Percentiles rank a stretch among this genome's conserved stretches.
These are phyloP conservation scores for Ilex asprella DNA, from an alignment of 257 asterid species.

Conservation along the genomic window DNA sequence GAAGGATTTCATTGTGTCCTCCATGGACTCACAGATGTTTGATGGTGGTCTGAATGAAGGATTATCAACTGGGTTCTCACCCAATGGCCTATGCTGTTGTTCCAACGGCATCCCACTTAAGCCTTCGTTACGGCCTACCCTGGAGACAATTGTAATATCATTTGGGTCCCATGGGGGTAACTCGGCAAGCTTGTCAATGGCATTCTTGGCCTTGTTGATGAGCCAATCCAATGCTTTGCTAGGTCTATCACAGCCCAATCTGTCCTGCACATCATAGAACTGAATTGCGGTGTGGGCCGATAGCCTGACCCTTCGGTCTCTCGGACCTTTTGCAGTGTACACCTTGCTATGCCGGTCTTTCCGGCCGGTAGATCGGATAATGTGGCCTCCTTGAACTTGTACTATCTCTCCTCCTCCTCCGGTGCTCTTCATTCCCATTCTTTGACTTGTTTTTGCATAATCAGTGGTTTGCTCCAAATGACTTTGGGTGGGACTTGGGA, in stretches of 20 bases:
- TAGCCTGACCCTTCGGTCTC: constrained; percentile 96
- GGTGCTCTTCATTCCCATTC: constrained; percentile 45
- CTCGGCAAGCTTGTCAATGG: constrained; percentile 89
- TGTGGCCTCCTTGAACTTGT: constrained; percentile 96
- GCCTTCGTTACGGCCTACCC: constrained; percentile 27
- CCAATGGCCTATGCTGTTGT: too few species aligned
- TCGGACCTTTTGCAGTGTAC: constrained; percentile 93
- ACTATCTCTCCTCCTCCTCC: constrained; percentile 61
- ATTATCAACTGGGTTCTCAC: too few species aligned
- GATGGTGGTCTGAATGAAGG: too few species aligned
- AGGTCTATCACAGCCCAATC: constrained; percentile 97
- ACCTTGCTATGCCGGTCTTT: constrained; percentile 99
- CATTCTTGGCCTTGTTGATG: constrained; percentile 73
- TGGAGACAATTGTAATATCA: constrained; percentile 51
- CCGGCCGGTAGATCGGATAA: constrained; percentile 87
- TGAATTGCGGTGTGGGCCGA: constrained; percentile 98
- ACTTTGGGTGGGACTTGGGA: constrained; percentile 26
- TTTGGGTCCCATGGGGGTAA: constrained; percentile 92
- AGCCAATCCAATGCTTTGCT: constrained; percentile 99
- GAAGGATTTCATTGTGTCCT: constrained; percentile 80
- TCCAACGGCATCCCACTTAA: too few species aligned
- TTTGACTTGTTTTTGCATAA: constrained; percentile 58
- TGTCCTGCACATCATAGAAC: constrained; percentile 95
- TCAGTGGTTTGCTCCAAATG: constrained; percentile 33
- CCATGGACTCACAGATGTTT: constrained; percentile 50